phyloP scores from a whole-genome alignment of 371 early-diverging fungal species.

The Syncephalastrum sp. region DNA sequence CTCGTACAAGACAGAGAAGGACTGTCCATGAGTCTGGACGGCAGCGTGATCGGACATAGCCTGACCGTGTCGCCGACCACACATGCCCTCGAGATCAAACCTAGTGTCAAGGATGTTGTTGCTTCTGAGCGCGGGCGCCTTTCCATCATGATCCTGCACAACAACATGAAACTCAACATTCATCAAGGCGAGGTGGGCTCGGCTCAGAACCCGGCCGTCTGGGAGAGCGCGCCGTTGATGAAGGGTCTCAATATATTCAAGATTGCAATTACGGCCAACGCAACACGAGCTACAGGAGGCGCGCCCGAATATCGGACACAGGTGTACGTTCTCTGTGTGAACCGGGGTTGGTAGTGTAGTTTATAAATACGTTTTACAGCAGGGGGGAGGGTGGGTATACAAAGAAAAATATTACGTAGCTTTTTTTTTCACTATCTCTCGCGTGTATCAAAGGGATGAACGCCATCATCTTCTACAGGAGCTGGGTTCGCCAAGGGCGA shows the following conservation, averaged over 20 bases:
- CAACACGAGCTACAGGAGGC: constrained; percentile 15
- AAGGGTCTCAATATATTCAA: constrained; percentile 35
- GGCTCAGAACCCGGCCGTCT: constrained; percentile 11
- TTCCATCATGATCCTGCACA: constrained; percentile 29
- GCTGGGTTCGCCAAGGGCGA: background rate
- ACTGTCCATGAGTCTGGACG: constrained; percentile 20
- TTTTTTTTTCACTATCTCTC: too few species aligned
- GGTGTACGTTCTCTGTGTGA: constrained; percentile 38
- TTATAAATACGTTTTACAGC: background rate
- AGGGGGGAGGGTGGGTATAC: background rate
- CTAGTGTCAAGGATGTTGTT: constrained; percentile 19
- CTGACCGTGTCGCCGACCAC: constrained; percentile 24
- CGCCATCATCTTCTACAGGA: background rate
- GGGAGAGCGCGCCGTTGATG: constrained; percentile 24
- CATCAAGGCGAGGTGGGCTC: constrained; percentile 7
- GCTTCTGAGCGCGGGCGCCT: constrained; percentile 24
- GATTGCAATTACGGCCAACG: constrained; percentile 35
- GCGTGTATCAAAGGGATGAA: constrained; percentile 3
- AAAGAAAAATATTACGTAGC: background rate
- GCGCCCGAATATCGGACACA: constrained; percentile 36
- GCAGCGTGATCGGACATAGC: constrained; percentile 32
- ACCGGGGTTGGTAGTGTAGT: constrained; percentile 25
- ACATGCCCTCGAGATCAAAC: constrained; percentile 24
- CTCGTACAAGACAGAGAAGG: constrained; percentile 10
- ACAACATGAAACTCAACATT: constrained; percentile 30